phyloP scores from a whole-genome alignment of 208 protist species.

The Trypanosomatidae sp. region DNA sequence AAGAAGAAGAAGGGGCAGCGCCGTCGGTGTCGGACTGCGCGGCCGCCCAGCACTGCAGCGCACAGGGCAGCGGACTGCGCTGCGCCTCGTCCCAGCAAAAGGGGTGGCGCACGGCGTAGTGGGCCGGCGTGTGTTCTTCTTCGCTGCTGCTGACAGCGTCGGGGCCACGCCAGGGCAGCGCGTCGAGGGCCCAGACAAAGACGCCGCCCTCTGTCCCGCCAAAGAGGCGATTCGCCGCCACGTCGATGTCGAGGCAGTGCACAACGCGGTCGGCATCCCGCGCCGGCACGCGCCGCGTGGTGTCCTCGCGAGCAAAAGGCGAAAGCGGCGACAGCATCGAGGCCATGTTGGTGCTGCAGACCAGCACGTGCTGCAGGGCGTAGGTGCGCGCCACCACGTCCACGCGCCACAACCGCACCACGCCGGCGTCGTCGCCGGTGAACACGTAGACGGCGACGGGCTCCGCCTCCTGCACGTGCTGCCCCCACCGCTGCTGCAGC shows the following conservation, averaged over 20 bases:
- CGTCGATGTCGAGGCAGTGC: slow-evolving; percentile 64
- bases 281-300: slow-evolving; percentile 1
- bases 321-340: slow-evolving; percentile 42
- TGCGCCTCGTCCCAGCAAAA: slow-evolving; percentile 55
- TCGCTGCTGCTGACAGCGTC: slow-evolving; percentile 3
- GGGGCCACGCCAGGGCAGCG: slow-evolving; percentile 49
- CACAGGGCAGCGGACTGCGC: slow-evolving; percentile 23
- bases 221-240: slow-evolving; percentile 40
- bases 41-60: slow-evolving; percentile 5
- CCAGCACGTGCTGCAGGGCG: slow-evolving; percentile 59
- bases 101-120: slow-evolving; percentile 26
- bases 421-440: slow-evolving; percentile 52
- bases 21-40: neutral
- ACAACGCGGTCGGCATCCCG: slow-evolving; percentile 35
- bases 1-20: neutral
- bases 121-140: no score
- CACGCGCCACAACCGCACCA: slow-evolving; percentile 75
- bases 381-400: slow-evolving; percentile 44
- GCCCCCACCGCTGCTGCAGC: slow-evolving; percentile 23
- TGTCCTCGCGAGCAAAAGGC: slow-evolving; percentile 47
- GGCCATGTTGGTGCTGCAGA: slow-evolving; percentile 31
- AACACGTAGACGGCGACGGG: slow-evolving; percentile 66
- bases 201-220: slow-evolving; percentile 61
- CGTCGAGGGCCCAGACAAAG: slow-evolving; percentile 60
- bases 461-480: slow-evolving; percentile 28